Evolutionary conservation across 1,284 basidiomycete species (phyloP).

Genomic region (Anthracocystis setariae): DNA sequence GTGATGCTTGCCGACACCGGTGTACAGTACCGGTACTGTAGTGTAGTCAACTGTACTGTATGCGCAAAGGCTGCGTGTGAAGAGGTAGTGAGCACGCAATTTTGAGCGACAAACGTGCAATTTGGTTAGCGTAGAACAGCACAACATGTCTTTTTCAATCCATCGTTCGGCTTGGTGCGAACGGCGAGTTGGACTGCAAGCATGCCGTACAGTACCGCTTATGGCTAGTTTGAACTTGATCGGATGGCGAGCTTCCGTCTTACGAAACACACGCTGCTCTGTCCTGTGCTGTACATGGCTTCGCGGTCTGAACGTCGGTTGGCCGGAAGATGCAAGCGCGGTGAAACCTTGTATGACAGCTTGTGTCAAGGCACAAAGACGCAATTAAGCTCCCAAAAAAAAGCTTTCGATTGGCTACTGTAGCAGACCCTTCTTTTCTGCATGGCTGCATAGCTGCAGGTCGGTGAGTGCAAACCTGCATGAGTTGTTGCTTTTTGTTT

Average conservation of each 20-base stretch:
- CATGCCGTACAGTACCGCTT: not conserved
- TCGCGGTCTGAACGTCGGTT: too few species aligned
- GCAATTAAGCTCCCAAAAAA: conserved; percentile 1
- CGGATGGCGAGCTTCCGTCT: conserved; percentile 7
- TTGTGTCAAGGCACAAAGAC: conserved; percentile 4
- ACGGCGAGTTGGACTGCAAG: too few species aligned
- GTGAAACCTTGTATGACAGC: too few species aligned
- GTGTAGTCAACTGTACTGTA: too few species aligned
- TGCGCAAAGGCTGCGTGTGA: not conserved
- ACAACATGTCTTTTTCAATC: too few species aligned
- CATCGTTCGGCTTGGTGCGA: too few species aligned
- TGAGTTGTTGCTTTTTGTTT: not conserved
- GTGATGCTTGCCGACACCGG: too few species aligned
- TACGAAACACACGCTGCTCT: too few species aligned
- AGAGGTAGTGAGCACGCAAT: conserved; percentile 25
- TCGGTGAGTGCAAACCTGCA: conserved; percentile 3
- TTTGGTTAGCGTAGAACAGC: too few species aligned
- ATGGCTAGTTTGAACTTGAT: not conserved
- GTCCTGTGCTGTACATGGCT: too few species aligned
- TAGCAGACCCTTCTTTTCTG: conserved; percentile 21
- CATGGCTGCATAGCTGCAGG: conserved; percentile 12
- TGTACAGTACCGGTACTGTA: too few species aligned
- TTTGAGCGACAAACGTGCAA: conserved; percentile 13
- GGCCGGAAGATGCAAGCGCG: conserved; percentile 5
- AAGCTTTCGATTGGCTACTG: not conserved